Base-by-base conservation (phyloP, 257 asterid genomes). In the Sherardia arvensis region DNA sequence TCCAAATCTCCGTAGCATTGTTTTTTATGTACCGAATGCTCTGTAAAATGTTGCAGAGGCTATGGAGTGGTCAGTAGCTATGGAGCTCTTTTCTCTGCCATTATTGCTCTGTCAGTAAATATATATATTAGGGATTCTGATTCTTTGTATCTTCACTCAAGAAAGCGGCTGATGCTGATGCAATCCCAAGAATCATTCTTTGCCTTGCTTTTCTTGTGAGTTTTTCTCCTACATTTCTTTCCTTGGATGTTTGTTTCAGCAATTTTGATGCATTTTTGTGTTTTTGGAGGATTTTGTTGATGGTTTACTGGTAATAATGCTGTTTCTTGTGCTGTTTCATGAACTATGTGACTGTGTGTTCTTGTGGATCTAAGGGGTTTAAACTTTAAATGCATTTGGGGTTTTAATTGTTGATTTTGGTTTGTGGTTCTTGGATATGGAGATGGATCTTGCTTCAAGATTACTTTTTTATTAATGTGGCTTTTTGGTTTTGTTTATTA, bases 191-290 rank as follows among this genome's bases (percentile, higher is more conserved):
- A 71, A 71, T 83, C 79, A 80, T 73, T 85, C 73, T 67, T 76
- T 69, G 17, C 87, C 78, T 90, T 77, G 76, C 80, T 32, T 79
- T 74, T 73, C 74, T 73, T 74, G 95, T 85, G 80, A 79, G 95
- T 43, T n/a, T n/a, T n/a, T 14, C 51, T 43, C n/a, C 20, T 79
- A 67, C 75, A 51, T 40, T 69, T 66, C 34, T 51, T 70, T 60
- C 65, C 22, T 43, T 18, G 61, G 27, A n/a, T 20, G 26, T 20
- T 45, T 3, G 0, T 32, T 26, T 18, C 22, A 14, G 59, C 62
- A 57, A 27, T 48, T 34, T 15, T 25, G 23, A 28, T 66, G 61
- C 72, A 34, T 12, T 59, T 69, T 22, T 38, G 47, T 18, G 49
- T 55, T 56, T 54, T 21, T 49, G 23, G 7, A 11, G 56, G 43